Conservation (phyloP, 441 rosid genomes). For the Kokia cookei region DNA sequence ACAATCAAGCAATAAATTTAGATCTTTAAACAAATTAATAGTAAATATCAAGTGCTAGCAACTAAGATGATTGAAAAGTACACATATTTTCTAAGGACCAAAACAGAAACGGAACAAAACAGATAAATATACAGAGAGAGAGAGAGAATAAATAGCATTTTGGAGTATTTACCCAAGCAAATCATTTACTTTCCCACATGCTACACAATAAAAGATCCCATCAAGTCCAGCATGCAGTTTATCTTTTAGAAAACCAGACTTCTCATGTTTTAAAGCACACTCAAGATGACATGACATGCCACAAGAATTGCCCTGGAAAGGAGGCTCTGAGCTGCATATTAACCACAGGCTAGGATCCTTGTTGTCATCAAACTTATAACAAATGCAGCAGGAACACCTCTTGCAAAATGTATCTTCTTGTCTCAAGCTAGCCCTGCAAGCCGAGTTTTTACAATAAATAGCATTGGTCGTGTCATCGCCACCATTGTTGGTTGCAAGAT, state of each 20-base stretch:
- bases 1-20: too few species aligned
- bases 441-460: conserved; percentile 73
- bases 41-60: background rate
- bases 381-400: conserved; percentile 91
- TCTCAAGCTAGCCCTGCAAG: conserved; percentile 73
- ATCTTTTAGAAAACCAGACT: conserved; percentile 58
- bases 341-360: conserved; percentile 98
- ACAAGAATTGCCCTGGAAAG: conserved; percentile 61
- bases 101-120: background rate
- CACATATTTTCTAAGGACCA: background rate
- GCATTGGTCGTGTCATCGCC: conserved; percentile 24
- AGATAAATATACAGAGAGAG: background rate
- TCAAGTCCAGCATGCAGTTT: conserved; percentile 44
- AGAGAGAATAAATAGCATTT: background rate
- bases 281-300: conserved; percentile 91
- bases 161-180: conserved; percentile 61
- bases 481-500: conserved; percentile 21
- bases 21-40: background rate
- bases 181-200: conserved; percentile 80
- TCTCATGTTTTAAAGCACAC: conserved; percentile 70
- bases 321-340: conserved; percentile 70
- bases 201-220: conserved; percentile 66
- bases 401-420: conserved; percentile 67
- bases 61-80: background rate
- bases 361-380: conserved; percentile 78